Base-by-base conservation (phyloP, 2,329 filamentous ascomycete genomes). In the Lecanicillium sp. region DNA sequence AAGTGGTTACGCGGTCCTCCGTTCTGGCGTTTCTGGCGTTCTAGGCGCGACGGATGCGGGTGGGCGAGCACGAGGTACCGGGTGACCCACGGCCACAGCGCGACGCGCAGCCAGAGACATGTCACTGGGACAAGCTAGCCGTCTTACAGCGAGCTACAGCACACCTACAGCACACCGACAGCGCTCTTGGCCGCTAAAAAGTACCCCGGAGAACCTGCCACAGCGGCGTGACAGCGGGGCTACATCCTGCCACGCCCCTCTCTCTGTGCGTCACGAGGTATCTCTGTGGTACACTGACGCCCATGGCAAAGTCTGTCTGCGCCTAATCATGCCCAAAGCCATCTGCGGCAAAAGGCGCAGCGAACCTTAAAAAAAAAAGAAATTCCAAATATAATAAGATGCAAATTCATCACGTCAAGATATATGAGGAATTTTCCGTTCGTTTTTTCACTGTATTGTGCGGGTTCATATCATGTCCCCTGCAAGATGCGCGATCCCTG, bases 21-120 rank as follows among this genome's bases (percentile, higher is more conserved):
- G 41, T 42, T 49, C 43, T 50, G 32, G 38, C 45, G 40, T 36
- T 54, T 45, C 41, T 49, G 54, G 55, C 59, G 60, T 60, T 61
- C 55, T 51, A 44, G 59, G 58, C 59, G 58, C 60, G 59, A 60
- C 58, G 56, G 53, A 48, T 48, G 49, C 51, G 52, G 48, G 27
- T 33, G 35, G 39, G n/a, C n/a, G 46, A 20, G 21, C n/a, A 32
- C n/a, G 35, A 19, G n/a, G 27, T 32, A 20, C 6, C 8, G 26
- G 24, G 44, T 47, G 35, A 47, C 40, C 19, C 19, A 14, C 10
- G 32, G 24, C 33, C 21, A 37, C 35, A 39, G 46, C 30, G 47
- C 12, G 20, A 26, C 36, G 29, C 10, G 20, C 27, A 11, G 21
- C 27, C 6, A 40, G 38, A 40, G 20, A 3, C 20, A 47, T 21